Evolutionary conservation across 2,329 filamentous ascomycete species (phyloP), one percentile per base, ranked within the genome.

Genomic region (Sodiomyces alkalinus): DNA sequence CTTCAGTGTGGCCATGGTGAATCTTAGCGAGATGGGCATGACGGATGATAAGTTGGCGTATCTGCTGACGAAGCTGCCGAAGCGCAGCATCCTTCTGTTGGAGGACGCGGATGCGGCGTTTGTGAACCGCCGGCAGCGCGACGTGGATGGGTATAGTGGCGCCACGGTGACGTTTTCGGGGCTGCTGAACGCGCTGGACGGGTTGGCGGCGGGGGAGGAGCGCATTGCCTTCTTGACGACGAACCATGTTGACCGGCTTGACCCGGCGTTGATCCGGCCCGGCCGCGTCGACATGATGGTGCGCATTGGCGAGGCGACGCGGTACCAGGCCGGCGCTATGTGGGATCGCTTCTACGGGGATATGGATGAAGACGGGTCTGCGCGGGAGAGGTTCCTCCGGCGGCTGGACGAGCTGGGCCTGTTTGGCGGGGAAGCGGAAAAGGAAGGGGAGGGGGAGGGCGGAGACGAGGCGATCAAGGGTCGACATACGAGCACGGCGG

Each of bases 311-410:
- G 80, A 93, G 51, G 85, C 87, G 18, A 87, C 80, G 3, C 65
- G 73, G 33, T 79, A 80, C 49, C 90, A 96, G 53, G 86, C 92
- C 12, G 70, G 61, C 10, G 65, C 78, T 51, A 80, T 98, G 56
- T 98, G 87, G 85, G 79, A 92, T 50, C 74, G 90, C 13, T 98
- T 96, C 57, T 98, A 96, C 46, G 79, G 80, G 4, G 81, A 92
- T 19, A 59, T 82, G 15, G 86, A 93, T 45, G 39, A 43, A 1
- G 65, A 73, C 30, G 73, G 74, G 11, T 51, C 55, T 5, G 68
- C 73, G 13, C 73, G 74, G 42, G 55, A 66, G 41, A 59, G 65
- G 12, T 96, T 98, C 56, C 53, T 96, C 38, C 47, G 62, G 14
- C 71, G 69, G 35, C 66, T 92, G 9, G 65, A 73, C 24, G 64